phyloP scores from a whole-genome alignment of 208 protist species.

The Wallacemonas sp. region DNA sequence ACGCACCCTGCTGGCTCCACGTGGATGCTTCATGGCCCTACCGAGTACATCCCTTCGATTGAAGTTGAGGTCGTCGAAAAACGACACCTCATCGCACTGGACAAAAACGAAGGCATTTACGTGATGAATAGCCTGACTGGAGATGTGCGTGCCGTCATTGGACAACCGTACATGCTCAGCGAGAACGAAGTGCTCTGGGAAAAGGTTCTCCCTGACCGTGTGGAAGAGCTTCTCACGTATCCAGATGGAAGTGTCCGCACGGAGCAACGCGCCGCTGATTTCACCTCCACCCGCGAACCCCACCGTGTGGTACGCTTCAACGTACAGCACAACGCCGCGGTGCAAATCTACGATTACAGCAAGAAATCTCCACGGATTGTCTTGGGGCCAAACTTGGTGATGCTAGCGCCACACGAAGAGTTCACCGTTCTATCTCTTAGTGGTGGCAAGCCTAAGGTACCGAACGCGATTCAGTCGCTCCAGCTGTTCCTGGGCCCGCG shows the following conservation, averaged over 20 bases:
- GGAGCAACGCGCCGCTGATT: conserved; percentile 25
- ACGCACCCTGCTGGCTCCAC: conserved; percentile 81
- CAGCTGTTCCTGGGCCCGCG: conserved; percentile 94
- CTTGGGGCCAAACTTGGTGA: conserved; percentile 94
- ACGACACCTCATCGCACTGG: conserved; percentile 91
- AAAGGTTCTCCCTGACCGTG: conserved; percentile 87
- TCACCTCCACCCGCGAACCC: conserved; percentile 41
- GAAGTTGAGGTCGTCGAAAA: conserved; percentile 91
- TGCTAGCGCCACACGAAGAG: conserved; percentile 95
- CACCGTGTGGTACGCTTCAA: conserved; percentile 93
- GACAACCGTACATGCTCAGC: conserved; percentile 92
- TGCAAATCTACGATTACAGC: conserved; percentile 97
- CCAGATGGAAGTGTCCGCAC: conserved; percentile 44
- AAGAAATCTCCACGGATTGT: conserved; percentile 88
- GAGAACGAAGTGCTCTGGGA: conserved; percentile 95
- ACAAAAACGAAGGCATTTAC: conserved; percentile 98
- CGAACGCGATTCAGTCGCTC: conserved; percentile 91
- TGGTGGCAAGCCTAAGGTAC: conserved; percentile 92
- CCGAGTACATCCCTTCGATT: conserved; percentile 90
- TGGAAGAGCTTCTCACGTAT: conserved; percentile 91
- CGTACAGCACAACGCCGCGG: conserved; percentile 95
- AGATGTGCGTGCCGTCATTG: conserved; percentile 86
- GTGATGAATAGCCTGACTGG: conserved; percentile 92
- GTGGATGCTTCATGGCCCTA: conserved; percentile 95
- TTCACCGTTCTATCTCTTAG: conserved; percentile 95